Percentiles rank a stretch among this genome's conserved stretches.
Evolutionary conservation across 495 filamentous ascomycete genomes (phyloP).

Genomic region (Haplographium delicatum): DNA sequence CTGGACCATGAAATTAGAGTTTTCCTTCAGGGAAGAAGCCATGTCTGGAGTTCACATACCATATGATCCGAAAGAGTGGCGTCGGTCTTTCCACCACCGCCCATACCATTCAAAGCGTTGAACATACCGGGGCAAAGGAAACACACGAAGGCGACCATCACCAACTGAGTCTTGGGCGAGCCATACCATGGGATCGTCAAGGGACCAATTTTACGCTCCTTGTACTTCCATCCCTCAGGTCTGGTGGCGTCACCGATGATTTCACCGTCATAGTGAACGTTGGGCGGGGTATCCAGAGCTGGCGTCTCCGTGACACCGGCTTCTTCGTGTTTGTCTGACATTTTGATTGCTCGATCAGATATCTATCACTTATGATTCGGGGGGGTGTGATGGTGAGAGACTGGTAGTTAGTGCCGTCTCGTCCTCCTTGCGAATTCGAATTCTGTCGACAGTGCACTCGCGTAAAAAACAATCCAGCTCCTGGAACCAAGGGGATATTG

Average conservation of each 20-base stretch:
- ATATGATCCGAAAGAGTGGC: constrained; percentile 60
- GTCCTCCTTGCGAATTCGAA: too few species aligned
- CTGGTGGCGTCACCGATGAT: not conserved
- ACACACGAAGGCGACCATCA: constrained; percentile 77
- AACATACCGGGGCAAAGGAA: constrained; percentile 80
- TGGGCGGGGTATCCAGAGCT: not conserved
- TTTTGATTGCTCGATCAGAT: not conserved
- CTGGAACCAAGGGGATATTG: too few species aligned
- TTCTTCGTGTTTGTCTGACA: not conserved
- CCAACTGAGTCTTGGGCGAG: constrained; percentile 66
- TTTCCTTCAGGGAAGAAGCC: too few species aligned
- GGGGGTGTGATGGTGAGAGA: not conserved
- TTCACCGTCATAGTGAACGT: not conserved
- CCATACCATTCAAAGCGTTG: constrained; percentile 72
- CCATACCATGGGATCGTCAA: constrained; percentile 64
- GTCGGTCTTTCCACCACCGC: constrained; percentile 67
- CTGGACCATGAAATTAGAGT: constrained; percentile 18
- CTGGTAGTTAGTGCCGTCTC: too few species aligned
- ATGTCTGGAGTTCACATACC: constrained; percentile 6
- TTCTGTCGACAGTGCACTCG: too few species aligned
- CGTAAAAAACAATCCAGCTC: too few species aligned
- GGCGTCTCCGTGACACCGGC: not conserved
- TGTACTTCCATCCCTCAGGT: constrained; percentile 61
- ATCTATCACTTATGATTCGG: not conserved
- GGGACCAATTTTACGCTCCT: constrained; percentile 49